Conservation (phyloP, 164 flowering plant genomes). For the Cinnamomum micranthum region DNA sequence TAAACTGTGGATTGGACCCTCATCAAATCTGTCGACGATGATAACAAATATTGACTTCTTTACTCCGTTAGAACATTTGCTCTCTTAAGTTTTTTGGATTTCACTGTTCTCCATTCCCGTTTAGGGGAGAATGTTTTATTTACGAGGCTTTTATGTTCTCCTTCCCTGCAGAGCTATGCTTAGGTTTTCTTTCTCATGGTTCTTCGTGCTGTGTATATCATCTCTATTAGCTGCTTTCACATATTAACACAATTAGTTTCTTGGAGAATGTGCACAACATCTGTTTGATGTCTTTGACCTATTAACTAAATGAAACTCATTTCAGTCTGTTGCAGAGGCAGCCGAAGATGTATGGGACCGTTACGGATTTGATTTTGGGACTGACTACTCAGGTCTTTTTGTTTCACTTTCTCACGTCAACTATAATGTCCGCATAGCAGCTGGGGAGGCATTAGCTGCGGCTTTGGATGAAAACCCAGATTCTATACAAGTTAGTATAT, state of each 20-base stretch:
- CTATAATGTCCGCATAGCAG: slow-evolving; percentile 84
- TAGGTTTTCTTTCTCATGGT: too few relatives aligned
- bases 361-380: slow-evolving; percentile 81
- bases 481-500: slow-evolving; percentile 60
- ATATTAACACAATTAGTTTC: neutral
- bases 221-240: neutral
- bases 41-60: too few relatives aligned
- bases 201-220: too few relatives aligned
- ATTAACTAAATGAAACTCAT: neutral
- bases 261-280: neutral
- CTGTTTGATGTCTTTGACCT: neutral
- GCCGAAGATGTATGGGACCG: slow-evolving; percentile 98
- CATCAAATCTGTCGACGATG: too few relatives aligned
- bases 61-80: too few relatives aligned
- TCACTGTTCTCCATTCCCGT: too few relatives aligned
- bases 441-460: slow-evolving; percentile 93
- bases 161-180: too few relatives aligned
- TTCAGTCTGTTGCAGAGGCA: slow-evolving; percentile 83
- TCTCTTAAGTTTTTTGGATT: too few relatives aligned
- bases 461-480: slow-evolving; percentile 94
- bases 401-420: slow-evolving; percentile 80
- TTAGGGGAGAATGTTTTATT: too few relatives aligned
- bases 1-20: too few relatives aligned
- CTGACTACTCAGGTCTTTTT: slow-evolving; percentile 76
- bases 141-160: too few relatives aligned